These are phyloP conservation scores for Delphinella strobiligena DNA, from an alignment of 2,329 filamentous ascomycete species.

Conservation along the genomic window DNA sequence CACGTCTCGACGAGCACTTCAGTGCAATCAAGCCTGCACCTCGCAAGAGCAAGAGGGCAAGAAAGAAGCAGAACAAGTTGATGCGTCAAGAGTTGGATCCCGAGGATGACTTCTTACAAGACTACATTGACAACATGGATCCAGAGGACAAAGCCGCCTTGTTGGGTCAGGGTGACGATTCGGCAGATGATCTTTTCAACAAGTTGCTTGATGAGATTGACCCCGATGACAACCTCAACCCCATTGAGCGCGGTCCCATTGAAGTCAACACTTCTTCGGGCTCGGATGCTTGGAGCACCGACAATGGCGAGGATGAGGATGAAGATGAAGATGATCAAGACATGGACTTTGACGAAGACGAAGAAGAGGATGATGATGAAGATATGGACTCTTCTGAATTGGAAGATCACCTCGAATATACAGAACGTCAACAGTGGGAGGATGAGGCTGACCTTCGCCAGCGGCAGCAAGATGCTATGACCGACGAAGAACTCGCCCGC, in stretches of 20 bases:
- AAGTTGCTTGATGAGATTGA: conserved; percentile 17
- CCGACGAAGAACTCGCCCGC: conserved; percentile 51
- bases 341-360: conserved; percentile 25
- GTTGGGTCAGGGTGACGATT: conserved; percentile 9
- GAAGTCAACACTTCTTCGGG: background rate
- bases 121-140: conserved; percentile 58
- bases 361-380: conserved; percentile 26
- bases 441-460: conserved; percentile 30
- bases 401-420: conserved; percentile 20
- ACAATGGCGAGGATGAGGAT: conserved; percentile 10
- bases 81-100: conserved; percentile 24
- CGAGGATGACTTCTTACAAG: conserved; percentile 47
- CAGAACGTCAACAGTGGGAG: conserved; percentile 23
- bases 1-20: conserved; percentile 5
- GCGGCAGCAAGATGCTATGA: conserved; percentile 27
- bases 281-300: background rate
- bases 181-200: conserved; percentile 15
- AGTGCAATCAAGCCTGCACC: conserved; percentile 1
- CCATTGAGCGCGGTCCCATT: conserved; percentile 11
- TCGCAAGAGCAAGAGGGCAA: conserved; percentile 17
- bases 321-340: conserved; percentile 15
- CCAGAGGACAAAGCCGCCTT: conserved; percentile 12
- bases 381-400: conserved; percentile 23
- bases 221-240: conserved; percentile 12
- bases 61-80: conserved; percentile 21